Evolutionary conservation across 345 rosid species (phyloP).

Genomic region (Abelmoschus esculentus): DNA sequence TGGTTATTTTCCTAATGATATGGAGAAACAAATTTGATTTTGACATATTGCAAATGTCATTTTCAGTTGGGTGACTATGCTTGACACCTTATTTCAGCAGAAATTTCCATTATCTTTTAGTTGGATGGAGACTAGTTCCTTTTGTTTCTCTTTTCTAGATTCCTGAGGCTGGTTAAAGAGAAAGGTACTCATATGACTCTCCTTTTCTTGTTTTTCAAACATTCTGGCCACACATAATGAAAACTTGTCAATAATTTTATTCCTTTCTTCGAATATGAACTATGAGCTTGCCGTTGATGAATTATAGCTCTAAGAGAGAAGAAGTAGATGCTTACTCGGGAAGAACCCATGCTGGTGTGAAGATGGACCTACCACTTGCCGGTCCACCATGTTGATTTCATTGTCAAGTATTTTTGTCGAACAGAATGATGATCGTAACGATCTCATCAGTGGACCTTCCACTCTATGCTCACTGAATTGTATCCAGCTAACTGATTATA

Average conservation of each 20-base stretch:
- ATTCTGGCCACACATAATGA: slow-evolving; percentile 53
- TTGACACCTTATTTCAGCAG: slow-evolving; percentile 14
- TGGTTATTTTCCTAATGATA: neutral
- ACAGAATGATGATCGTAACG: slow-evolving; percentile 11
- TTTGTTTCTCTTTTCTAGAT: slow-evolving; percentile 38
- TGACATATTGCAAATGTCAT: slow-evolving; percentile 43
- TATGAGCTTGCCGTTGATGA: slow-evolving; percentile 23
- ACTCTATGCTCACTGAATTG: neutral
- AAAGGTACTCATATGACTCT: slow-evolving; percentile 47
- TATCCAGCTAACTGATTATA: slow-evolving; percentile 10
- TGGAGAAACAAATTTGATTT: neutral
- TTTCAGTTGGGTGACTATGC: slow-evolving; percentile 7
- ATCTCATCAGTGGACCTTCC: slow-evolving; percentile 9
- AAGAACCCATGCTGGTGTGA: slow-evolving; percentile 10
- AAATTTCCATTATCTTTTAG: slow-evolving; percentile 14
- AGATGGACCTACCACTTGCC: slow-evolving; percentile 21
- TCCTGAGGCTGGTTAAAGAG: slow-evolving; percentile 52
- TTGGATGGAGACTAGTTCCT: slow-evolving; percentile 39
- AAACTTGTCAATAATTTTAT: slow-evolving; percentile 26
- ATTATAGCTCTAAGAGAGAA: slow-evolving; percentile 11
- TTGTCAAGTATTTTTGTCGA: neutral
- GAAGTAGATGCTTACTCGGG: slow-evolving; percentile 28
- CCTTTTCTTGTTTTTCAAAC: slow-evolving; percentile 64
- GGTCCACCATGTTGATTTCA: slow-evolving; percentile 21
- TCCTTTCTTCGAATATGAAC: slow-evolving; percentile 30